phyloP scores from a whole-genome alignment of 805 yeast genomes.

The Lipomyces anomalus region DNA sequence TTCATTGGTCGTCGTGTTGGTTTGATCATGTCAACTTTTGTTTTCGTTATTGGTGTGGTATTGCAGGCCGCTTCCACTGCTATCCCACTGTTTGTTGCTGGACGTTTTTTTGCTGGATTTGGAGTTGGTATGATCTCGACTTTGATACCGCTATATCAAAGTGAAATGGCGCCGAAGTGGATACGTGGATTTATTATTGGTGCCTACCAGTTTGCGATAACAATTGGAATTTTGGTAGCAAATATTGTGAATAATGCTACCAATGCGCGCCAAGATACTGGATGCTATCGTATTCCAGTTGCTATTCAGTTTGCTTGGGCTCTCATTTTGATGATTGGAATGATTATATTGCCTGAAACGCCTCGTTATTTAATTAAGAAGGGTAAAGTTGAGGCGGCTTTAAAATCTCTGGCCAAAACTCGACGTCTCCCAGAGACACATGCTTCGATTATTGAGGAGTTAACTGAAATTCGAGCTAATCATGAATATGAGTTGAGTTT shows the following conservation, averaged over 20 bases:
- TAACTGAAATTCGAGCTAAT: constrained; percentile 45
- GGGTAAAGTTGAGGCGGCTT: constrained; percentile 52
- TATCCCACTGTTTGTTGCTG: constrained; percentile 55
- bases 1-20: neutral
- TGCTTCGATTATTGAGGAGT: constrained; percentile 43
- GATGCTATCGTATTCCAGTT: constrained; percentile 79
- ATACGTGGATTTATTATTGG: constrained; percentile 74
- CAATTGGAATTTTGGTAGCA: constrained; percentile 64
- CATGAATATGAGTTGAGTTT: constrained; percentile 39
- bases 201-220: constrained; percentile 64
- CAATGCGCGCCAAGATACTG: constrained; percentile 50
- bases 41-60: constrained; percentile 66
- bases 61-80: constrained; percentile 56
- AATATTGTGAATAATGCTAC: constrained; percentile 38
- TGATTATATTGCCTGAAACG: constrained; percentile 65
- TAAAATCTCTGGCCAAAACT: constrained; percentile 48
- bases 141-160: constrained; percentile 70
- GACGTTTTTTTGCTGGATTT: constrained; percentile 62
- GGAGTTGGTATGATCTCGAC: constrained; percentile 78
- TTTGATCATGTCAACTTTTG: constrained; percentile 41
- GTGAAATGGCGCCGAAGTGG: constrained; percentile 75
- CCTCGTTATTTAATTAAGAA: constrained; percentile 65
- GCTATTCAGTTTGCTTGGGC: constrained; percentile 70
- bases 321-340: constrained; percentile 50
- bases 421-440: constrained; percentile 38